A percentile compares a stretch with the other conserved stretches of the same genome.
Conservation (phyloP, 768 basidiomycete genomes). For the Tylopilus sp. region DNA sequence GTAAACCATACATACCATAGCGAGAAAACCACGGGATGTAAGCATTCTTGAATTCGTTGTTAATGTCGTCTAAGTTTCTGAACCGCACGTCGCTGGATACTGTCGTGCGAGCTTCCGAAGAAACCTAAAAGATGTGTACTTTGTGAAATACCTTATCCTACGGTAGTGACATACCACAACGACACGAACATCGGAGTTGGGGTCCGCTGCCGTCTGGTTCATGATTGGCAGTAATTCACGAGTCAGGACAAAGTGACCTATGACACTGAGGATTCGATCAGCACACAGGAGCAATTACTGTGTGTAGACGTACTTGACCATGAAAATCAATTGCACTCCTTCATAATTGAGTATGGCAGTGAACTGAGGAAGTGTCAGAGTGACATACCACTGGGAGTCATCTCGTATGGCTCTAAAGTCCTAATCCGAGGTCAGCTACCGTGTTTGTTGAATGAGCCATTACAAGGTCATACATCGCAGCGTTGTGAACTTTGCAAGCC, state of each 20-base stretch:
- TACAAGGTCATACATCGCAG: slow-evolving; percentile 38
- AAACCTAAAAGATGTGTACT: slow-evolving; percentile 24
- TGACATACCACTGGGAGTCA: slow-evolving; percentile 28
- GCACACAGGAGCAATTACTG: background rate
- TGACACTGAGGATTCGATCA: slow-evolving; percentile 31
- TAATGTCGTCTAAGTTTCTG: slow-evolving; percentile 34
- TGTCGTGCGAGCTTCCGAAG: slow-evolving; percentile 28
- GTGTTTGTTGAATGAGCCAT: background rate
- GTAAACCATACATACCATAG: slow-evolving; percentile 31
- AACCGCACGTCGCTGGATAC: slow-evolving; percentile 26
- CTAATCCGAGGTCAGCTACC: slow-evolving; percentile 15
- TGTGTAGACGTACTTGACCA: slow-evolving; percentile 40
- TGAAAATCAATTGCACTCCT: slow-evolving; percentile 40
- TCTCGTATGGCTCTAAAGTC: slow-evolving; percentile 14
- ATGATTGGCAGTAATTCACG: slow-evolving; percentile 51
- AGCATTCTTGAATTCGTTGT: slow-evolving; percentile 30
- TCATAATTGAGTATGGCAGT: background rate
- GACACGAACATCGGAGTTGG: slow-evolving; percentile 56
- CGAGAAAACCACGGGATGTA: slow-evolving; percentile 15
- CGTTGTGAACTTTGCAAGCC: slow-evolving; percentile 49
- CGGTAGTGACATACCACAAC: slow-evolving; percentile 43
- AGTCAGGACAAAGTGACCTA: slow-evolving; percentile 57
- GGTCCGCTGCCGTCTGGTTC: slow-evolving; percentile 43
- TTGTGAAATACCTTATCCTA: background rate
- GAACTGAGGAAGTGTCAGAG: background rate